Base-by-base conservation (phyloP, 2,329 filamentous ascomycete species). In the Xylariales sp. region DNA sequence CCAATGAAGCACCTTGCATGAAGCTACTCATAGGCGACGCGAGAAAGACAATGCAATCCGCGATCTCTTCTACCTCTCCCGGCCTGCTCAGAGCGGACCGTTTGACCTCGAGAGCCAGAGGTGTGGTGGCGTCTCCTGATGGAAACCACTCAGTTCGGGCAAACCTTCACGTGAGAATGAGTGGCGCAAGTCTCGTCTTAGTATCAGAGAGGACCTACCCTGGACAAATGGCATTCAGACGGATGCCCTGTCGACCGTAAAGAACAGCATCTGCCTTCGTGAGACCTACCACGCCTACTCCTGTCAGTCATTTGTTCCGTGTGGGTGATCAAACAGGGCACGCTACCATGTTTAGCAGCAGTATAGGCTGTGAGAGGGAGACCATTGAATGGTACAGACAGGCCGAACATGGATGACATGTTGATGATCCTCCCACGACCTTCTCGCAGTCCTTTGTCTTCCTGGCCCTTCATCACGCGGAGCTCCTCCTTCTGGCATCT, bases 361-460 rank as follows among this genome's bases (percentile, higher is more conserved):
- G 65, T 53, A 50, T 78, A 79, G 14, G 72, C 66, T 2, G 65
- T 27, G 24, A 8, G 24, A 27, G 24, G 24, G 8, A 27, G 24
- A n/a, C 24, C 24, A 27, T 27, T 27, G 24, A 51, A 50, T 2
- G 66, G 56, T 3, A 62, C 69, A 5, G 74, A 60, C 14, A 73
- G 42, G 9, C 73, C 74, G 37, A 70, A 69, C 60, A 78, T 71
- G 28, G 69, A 74, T 1, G 73, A 63, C 2, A 73, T 63, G 47
- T 80, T 79, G 47, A 79, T 65, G 49, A 80, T 79, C 21, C 61
- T 58, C 4, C 74, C 75, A 15, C 74, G 61, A 24, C 66, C 71
- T 22, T 56, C 48, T 35, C 68, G 57, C 1, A 44, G 43, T 2
- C 67, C 67, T 4, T 62, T 53, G 37, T 68, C 51, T 57, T 74